These are phyloP conservation scores for Cyclanthera cordifolia DNA, from an alignment of 306 rosid genomes.

Conservation along the genomic window DNA sequence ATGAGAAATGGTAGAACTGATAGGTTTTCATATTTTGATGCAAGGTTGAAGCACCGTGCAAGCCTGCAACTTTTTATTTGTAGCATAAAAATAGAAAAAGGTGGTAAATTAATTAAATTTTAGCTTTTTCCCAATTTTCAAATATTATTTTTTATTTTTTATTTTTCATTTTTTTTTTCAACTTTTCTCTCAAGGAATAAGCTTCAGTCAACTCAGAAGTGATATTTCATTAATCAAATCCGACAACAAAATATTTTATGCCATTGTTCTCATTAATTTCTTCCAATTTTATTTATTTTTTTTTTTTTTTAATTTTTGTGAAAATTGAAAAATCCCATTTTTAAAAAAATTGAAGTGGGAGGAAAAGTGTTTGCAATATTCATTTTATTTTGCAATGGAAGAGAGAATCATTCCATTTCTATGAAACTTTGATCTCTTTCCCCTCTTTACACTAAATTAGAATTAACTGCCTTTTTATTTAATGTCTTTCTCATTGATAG, in stretches of 20 bases:
- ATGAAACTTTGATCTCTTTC: neutral
- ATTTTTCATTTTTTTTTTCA: neutral
- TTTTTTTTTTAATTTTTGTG: neutral
- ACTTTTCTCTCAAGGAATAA: neutral
- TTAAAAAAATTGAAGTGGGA: neutral
- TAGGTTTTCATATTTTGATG: neutral
- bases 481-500: neutral
- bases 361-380: neutral
- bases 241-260: neutral
- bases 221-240: constrained; percentile 2
- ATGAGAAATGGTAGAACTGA: neutral
- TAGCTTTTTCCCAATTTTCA: neutral
- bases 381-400: constrained; percentile 5
- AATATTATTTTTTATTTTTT: neutral
- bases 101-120: neutral
- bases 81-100: constrained; percentile 8
- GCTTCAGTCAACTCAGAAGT: constrained; percentile 1
- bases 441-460: neutral
- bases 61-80: neutral
- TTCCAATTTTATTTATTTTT: neutral
- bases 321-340: neutral
- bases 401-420: constrained; percentile 3
- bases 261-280: neutral
- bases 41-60: neutral
- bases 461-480: neutral